A percentile compares a stretch with the other conserved stretches of the same genome.
These are phyloP conservation scores for Vinca major DNA, from an alignment of 305 asterid species.

Conservation along the genomic window DNA sequence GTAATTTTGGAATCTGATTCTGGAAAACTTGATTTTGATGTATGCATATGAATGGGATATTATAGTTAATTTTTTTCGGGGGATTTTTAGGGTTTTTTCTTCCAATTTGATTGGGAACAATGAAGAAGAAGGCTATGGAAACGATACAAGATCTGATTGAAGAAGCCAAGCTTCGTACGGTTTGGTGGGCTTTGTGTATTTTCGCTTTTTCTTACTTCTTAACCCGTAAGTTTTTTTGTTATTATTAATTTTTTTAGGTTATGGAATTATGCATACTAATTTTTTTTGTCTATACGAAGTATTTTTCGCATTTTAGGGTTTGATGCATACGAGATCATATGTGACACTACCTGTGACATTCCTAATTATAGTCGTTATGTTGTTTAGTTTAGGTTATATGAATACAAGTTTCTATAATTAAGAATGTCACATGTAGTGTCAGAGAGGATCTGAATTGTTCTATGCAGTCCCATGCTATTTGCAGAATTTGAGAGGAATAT, in stretches of 20 bases:
- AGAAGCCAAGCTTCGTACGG: conserved; percentile 88
- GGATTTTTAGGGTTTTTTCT: conserved; percentile 11
- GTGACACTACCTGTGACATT: too few relatives aligned
- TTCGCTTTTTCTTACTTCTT: conserved; percentile 74
- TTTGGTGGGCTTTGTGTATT: conserved; percentile 86
- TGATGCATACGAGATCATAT: too few relatives aligned
- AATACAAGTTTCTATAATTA: too few relatives aligned
- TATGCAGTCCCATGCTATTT: too few relatives aligned
- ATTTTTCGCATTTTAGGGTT: too few relatives aligned
- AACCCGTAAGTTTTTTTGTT: conserved; percentile 53
- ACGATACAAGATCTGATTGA: conserved; percentile 85
- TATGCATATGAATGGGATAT: background rate
- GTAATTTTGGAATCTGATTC: background rate
- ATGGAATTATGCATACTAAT: background rate
- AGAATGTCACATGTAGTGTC: too few relatives aligned
- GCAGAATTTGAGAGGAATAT: too few relatives aligned
- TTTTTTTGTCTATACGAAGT: background rate
- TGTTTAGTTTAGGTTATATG: too few relatives aligned
- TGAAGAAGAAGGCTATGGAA: conserved; percentile 44
- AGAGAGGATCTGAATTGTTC: too few relatives aligned
- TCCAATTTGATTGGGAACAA: conserved; percentile 8
- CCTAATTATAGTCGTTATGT: too few relatives aligned
- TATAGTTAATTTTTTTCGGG: background rate
- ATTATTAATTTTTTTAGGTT: background rate
- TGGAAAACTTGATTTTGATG: background rate